These are phyloP conservation scores for Colletotrichum tanaceti DNA, from an alignment of 2,329 filamentous ascomycete genomes.

Conservation along the genomic window DNA sequence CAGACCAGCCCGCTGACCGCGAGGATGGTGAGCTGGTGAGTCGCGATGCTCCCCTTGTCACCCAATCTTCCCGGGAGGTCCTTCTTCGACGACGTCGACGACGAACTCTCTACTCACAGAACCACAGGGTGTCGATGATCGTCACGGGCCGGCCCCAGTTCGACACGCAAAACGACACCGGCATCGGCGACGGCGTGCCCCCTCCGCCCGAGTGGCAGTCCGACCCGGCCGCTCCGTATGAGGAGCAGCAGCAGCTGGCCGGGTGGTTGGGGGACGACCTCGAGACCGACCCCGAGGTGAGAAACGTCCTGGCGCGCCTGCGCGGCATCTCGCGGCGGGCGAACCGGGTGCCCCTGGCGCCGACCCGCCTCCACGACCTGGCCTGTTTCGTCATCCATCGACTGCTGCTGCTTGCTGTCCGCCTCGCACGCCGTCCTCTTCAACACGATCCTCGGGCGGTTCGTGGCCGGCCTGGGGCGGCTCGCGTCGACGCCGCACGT, in stretches of 20 bases:
- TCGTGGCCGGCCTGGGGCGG: constrained; percentile 48
- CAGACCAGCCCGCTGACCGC: constrained; percentile 64
- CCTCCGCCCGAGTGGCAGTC: constrained; percentile 62
- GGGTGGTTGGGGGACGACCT: constrained; percentile 42
- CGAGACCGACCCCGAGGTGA: constrained; percentile 48
- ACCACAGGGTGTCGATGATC: constrained; percentile 67
- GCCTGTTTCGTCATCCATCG: constrained; percentile 66
- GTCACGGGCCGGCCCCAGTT: constrained; percentile 66
- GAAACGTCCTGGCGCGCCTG: neutral
- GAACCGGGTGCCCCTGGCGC: constrained; percentile 46
- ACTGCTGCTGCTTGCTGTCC: constrained; percentile 54
- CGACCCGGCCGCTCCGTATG: constrained; percentile 37
- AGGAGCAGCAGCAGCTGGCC: constrained; percentile 33
- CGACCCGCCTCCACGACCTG: constrained; percentile 64
- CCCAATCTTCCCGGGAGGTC: too few relatives aligned
- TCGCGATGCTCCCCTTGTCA: neutral
- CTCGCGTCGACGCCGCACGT: constrained; percentile 39
- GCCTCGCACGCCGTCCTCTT: constrained; percentile 59
- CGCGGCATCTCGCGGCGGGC: constrained; percentile 41
- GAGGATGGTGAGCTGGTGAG: constrained; percentile 66
- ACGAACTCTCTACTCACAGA: neutral
- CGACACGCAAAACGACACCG: constrained; percentile 60
- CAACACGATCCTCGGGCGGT: constrained; percentile 48
- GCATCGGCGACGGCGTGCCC: constrained; percentile 60
- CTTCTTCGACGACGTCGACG: too few relatives aligned